Conservation (phyloP, 768 basidiomycete species). For the Termitomyces sp. region DNA sequence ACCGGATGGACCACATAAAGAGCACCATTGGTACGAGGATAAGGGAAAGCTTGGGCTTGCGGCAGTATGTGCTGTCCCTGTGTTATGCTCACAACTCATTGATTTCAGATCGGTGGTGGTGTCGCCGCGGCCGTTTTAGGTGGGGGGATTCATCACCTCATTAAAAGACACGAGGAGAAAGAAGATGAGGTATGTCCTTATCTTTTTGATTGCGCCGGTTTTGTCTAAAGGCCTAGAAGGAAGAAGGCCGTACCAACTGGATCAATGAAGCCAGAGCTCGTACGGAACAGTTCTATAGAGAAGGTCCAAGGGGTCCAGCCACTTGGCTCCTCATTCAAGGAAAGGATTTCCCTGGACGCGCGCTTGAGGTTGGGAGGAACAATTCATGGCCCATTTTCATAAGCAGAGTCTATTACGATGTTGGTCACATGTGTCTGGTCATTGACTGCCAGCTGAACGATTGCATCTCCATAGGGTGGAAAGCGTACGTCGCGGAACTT, state of each 20-base stretch:
- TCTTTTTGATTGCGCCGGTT: neutral
- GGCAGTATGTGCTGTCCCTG: conserved; percentile 25
- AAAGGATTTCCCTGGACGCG: conserved; percentile 49
- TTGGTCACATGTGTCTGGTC: conserved; percentile 20
- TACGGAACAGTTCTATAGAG: conserved; percentile 38
- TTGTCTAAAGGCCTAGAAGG: conserved; percentile 24
- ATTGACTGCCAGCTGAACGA: neutral
- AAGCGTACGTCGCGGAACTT: conserved; percentile 40
- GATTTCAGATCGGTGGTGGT: conserved; percentile 56
- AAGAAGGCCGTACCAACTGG: conserved; percentile 49
- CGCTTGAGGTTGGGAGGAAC: conserved; percentile 54
- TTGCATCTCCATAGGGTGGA: conserved; percentile 35
- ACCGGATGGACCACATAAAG: conserved; percentile 34
- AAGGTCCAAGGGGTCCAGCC: conserved; percentile 39
- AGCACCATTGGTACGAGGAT: conserved; percentile 53
- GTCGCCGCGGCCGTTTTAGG: conserved; percentile 23
- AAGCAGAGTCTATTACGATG: conserved; percentile 54
- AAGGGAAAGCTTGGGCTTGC: conserved; percentile 53
- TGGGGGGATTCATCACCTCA: conserved; percentile 1
- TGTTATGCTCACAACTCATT: conserved; percentile 3
- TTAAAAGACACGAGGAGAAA: conserved; percentile 37
- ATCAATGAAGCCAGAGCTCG: conserved; percentile 48
- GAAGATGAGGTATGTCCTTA: conserved; percentile 43
- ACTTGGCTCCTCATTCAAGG: conserved; percentile 62
- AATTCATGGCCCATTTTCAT: conserved; percentile 48